These are phyloP conservation scores for Malassezia psittaci DNA, from an alignment of 1,284 basidiomycete species.

Conservation along the genomic window DNA sequence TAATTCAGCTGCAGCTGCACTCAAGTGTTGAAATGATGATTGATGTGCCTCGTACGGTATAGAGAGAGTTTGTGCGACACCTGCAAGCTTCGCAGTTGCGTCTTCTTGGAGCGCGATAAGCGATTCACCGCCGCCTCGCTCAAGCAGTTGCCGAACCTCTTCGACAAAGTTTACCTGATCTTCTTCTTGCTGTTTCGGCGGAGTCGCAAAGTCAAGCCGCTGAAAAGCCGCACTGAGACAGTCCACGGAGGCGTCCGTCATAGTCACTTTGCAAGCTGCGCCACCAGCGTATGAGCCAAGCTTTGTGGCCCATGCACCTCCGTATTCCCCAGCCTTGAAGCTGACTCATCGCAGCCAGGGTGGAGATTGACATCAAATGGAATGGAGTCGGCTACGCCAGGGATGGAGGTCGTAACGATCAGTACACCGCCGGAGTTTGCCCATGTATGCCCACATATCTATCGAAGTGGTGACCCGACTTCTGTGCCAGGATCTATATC, in stretches of 20 bases:
- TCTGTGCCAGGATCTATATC: slow-evolving; percentile 17
- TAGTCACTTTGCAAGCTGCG: background rate
- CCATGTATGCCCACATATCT: slow-evolving; percentile 35
- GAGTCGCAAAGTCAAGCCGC: background rate
- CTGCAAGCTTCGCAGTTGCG: background rate
- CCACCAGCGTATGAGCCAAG: background rate
- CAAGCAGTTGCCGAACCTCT: background rate
- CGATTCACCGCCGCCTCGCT: background rate
- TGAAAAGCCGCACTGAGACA: background rate
- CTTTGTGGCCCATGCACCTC: background rate
- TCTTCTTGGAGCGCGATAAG: background rate
- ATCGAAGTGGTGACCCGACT: slow-evolving; percentile 25
- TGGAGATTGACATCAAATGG: background rate
- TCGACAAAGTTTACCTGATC: background rate
- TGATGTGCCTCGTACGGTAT: background rate
- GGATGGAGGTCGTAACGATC: slow-evolving; percentile 1
- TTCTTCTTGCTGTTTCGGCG: background rate
- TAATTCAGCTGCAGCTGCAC: background rate
- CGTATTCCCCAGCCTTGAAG: background rate
- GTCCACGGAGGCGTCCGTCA: background rate
- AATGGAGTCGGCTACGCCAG: background rate
- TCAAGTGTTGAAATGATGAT: background rate
- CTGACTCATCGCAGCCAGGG: background rate
- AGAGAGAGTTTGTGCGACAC: background rate
- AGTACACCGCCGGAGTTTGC: slow-evolving; percentile 32